Percentiles rank a stretch among this genome's conserved stretches.
These are phyloP conservation scores for Thermothielavioides terrestris DNA, from an alignment of 495 filamentous ascomycete genomes.

Conservation along the genomic window DNA sequence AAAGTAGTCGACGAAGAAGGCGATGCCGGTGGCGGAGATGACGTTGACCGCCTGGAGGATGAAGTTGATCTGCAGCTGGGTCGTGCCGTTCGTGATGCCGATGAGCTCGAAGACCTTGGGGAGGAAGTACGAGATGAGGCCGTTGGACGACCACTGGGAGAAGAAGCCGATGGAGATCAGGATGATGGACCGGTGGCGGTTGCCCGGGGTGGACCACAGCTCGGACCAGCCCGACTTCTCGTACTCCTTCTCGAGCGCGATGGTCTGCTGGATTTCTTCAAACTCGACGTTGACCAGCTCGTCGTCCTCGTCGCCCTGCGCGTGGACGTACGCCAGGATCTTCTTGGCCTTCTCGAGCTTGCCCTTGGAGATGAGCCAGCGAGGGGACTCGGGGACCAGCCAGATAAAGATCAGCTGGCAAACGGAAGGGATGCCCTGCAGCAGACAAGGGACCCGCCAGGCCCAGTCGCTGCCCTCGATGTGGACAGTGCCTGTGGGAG, in stretches of 20 bases:
- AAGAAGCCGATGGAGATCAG: slow-evolving; percentile 44
- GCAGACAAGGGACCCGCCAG: slow-evolving; percentile 50
- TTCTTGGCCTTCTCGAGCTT: slow-evolving; percentile 44
- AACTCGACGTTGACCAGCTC: slow-evolving; percentile 46
- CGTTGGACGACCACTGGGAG: slow-evolving; percentile 52
- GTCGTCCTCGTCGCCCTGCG: slow-evolving; percentile 43
- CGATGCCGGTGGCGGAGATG: slow-evolving; percentile 42
- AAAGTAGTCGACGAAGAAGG: slow-evolving; percentile 42
- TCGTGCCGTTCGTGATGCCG: slow-evolving; percentile 34
- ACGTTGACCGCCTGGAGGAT: slow-evolving; percentile 48
- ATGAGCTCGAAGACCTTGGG: slow-evolving; percentile 38
- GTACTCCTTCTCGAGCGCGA: slow-evolving; percentile 41
- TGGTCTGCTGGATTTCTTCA: slow-evolving; percentile 47
- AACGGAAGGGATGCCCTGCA: slow-evolving; percentile 42
- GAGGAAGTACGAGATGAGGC: slow-evolving; percentile 39
- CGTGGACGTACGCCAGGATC: slow-evolving; percentile 50
- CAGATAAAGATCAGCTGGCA: slow-evolving; percentile 45
- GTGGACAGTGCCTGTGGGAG: slow-evolving; percentile 40
- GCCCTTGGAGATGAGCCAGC: slow-evolving; percentile 40
- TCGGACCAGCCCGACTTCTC: slow-evolving; percentile 41
- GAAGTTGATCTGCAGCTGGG: slow-evolving; percentile 45
- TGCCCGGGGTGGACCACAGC: slow-evolving; percentile 42
- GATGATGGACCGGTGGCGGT: slow-evolving; percentile 44
- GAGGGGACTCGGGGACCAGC: slow-evolving; percentile 43
- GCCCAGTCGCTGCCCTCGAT: too few species aligned